A percentile compares a stretch with the other conserved stretches of the same genome.
These are phyloP conservation scores for Pterocarpus santalinus DNA, from an alignment of 306 rosid genomes.

Conservation along the genomic window DNA sequence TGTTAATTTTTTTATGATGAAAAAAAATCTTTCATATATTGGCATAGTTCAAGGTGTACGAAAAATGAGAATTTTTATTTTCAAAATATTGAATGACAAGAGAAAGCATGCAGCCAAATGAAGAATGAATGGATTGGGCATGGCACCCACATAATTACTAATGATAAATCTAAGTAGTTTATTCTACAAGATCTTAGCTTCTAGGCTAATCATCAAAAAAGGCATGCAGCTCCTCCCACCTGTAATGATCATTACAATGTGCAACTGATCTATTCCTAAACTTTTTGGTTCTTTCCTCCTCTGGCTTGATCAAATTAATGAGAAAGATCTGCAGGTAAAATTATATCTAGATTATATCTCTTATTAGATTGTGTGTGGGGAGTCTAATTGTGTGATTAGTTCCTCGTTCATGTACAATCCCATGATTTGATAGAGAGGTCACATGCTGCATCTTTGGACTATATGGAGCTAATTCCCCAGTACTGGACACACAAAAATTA, in stretches of 20 bases:
- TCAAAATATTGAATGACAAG: neutral
- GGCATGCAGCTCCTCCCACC: slow-evolving; percentile 62
- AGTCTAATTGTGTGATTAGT: slow-evolving; percentile 51
- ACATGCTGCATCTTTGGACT: slow-evolving; percentile 69
- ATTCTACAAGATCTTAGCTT: slow-evolving; percentile 48
- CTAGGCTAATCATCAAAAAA: slow-evolving; percentile 53
- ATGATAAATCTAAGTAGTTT: slow-evolving; percentile 51
- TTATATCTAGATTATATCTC: slow-evolving; percentile 43
- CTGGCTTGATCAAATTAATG: slow-evolving; percentile 39
- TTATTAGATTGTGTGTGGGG: slow-evolving; percentile 52
- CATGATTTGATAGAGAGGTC: slow-evolving; percentile 55
- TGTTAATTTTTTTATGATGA: too few species aligned
- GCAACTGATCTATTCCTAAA: slow-evolving; percentile 44
- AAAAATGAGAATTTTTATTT: slow-evolving; percentile 3
- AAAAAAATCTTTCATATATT: too few species aligned
- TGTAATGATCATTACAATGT: slow-evolving; percentile 60
- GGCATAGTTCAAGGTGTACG: neutral
- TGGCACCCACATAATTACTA: slow-evolving; percentile 55
- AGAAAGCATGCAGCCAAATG: slow-evolving; percentile 53
- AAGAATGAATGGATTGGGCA: slow-evolving; percentile 50
- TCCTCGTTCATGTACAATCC: slow-evolving; percentile 63
- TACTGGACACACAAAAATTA: slow-evolving; percentile 38
- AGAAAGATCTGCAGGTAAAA: slow-evolving; percentile 36
- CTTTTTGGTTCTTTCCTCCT: slow-evolving; percentile 24
- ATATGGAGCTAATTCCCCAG: slow-evolving; percentile 48